Evolutionary conservation across 305 asterid species (phyloP).

Genomic region (Solanum aculeatissimum): DNA sequence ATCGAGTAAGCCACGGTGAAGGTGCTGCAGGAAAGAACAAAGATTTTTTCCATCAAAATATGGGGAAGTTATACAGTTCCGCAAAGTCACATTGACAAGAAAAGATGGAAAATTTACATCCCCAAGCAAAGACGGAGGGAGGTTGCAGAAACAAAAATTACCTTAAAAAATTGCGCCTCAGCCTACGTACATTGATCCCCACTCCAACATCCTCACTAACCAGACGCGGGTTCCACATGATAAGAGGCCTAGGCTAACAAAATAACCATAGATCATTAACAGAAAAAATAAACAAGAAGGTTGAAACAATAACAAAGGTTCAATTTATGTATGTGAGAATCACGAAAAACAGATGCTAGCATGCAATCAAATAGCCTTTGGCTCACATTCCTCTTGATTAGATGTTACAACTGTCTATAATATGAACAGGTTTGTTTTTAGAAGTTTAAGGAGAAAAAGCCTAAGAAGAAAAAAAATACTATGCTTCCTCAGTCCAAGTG

Average conservation of each 20-base stretch:
- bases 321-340: not conserved
- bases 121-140: not conserved
- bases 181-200: slow-evolving; percentile 75
- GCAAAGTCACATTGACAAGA: not conserved
- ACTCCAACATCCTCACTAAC: slow-evolving; percentile 94
- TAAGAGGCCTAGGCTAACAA: slow-evolving; percentile 95
- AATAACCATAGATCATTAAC: slow-evolving; percentile 17
- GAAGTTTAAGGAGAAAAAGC: not conserved
- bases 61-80: not conserved
- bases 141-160: slow-evolving; percentile 7
- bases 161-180: slow-evolving; percentile 70
- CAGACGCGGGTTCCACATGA: slow-evolving; percentile 99
- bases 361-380: not conserved
- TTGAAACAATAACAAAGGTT: not conserved
- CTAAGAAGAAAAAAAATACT: not conserved
- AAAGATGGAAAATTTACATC: not conserved
- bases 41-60: not conserved
- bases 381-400: not conserved
- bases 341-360: not conserved
- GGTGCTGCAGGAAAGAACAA: slow-evolving; percentile 36
- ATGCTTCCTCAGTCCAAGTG: not conserved
- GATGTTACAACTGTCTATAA: not conserved
- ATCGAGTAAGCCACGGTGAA: slow-evolving; percentile 75
- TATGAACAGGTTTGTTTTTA: not conserved
- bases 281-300: not conserved